A percentile compares a stretch with the other conserved stretches of the same genome.
phyloP scores from a whole-genome alignment of 768 basidiomycete species.

The Calocera viscosa region DNA sequence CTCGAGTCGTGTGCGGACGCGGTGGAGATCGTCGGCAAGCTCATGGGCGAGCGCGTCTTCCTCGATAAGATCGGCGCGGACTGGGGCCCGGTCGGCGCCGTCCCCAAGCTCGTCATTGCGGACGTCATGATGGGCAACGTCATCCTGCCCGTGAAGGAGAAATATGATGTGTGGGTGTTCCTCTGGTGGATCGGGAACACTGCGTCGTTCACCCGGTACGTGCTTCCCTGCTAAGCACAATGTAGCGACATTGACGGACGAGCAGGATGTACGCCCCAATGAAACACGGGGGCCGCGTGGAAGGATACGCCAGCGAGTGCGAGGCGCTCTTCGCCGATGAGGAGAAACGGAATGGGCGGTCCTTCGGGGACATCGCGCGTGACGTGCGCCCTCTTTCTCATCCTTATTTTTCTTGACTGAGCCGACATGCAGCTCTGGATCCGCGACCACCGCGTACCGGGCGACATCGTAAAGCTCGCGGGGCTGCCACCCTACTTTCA shows the following conservation, averaged over 20 bases:
- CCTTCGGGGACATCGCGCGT: not conserved
- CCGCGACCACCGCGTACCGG: not conserved
- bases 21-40: not conserved
- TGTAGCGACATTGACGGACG: not conserved
- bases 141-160: not conserved
- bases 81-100: not conserved
- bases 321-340: conserved; percentile 1
- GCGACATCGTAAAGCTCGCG: not conserved
- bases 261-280: not conserved
- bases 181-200: not conserved
- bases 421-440: not conserved
- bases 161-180: not conserved
- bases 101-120: not conserved
- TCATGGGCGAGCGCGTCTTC: not conserved
- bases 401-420: not conserved
- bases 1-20: not conserved
- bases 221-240: not conserved
- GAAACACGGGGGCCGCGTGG: not conserved
- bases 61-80: not conserved
- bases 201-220: not conserved
- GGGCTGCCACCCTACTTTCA: not conserved
- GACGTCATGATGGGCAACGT: conserved; percentile 4
- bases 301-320: not conserved
- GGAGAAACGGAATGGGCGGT: not conserved
- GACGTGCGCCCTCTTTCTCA: not conserved